A percentile compares a stretch with the other conserved stretches of the same genome.
phyloP scores from a whole-genome alignment of 2,329 filamentous ascomycete species.

The Aquanectria penicillioides region DNA sequence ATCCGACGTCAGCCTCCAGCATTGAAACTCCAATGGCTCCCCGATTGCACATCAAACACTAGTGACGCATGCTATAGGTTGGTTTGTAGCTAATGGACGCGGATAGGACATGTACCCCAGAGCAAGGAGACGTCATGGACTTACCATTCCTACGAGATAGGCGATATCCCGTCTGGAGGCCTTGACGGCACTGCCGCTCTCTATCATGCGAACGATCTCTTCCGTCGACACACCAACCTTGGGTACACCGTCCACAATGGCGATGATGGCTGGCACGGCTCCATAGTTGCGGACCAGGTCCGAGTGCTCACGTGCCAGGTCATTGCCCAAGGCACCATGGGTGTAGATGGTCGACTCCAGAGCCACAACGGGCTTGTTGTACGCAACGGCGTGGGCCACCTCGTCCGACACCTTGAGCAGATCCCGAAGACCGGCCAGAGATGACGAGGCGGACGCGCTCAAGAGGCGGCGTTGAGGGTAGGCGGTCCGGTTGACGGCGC shows the following conservation, averaged over 20 bases:
- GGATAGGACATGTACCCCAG: not conserved
- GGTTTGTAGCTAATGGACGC: not conserved
- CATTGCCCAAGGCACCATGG: conserved; percentile 84
- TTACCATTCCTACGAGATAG: conserved; percentile 80
- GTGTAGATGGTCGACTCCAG: conserved; percentile 98
- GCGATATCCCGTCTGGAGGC: conserved; percentile 88
- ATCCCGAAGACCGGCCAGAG: conserved; percentile 45
- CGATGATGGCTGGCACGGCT: conserved; percentile 89
- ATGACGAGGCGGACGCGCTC: conserved; percentile 32
- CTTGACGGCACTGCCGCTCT: conserved; percentile 76
- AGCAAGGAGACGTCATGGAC: conserved; percentile 31
- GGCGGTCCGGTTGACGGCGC: conserved; percentile 27
- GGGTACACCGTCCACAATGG: conserved; percentile 84
- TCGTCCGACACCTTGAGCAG: conserved; percentile 83
- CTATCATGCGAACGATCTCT: conserved; percentile 79
- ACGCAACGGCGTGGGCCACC: conserved; percentile 78
- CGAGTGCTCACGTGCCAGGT: conserved; percentile 81
- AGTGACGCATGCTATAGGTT: not conserved
- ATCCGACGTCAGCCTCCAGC: conserved; percentile 20
- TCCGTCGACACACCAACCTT: conserved; percentile 79
- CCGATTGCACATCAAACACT: not conserved
- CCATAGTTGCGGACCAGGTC: conserved; percentile 83
- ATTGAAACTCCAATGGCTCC: conserved; percentile 2
- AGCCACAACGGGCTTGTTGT: conserved; percentile 85
- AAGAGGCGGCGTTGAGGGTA: conserved; percentile 33